A percentile compares a stretch with the other conserved stretches of the same genome.
Evolutionary conservation across 1,139 yeast genomes (phyloP).

Genomic region (Nakaseomyces nivariensis): DNA sequence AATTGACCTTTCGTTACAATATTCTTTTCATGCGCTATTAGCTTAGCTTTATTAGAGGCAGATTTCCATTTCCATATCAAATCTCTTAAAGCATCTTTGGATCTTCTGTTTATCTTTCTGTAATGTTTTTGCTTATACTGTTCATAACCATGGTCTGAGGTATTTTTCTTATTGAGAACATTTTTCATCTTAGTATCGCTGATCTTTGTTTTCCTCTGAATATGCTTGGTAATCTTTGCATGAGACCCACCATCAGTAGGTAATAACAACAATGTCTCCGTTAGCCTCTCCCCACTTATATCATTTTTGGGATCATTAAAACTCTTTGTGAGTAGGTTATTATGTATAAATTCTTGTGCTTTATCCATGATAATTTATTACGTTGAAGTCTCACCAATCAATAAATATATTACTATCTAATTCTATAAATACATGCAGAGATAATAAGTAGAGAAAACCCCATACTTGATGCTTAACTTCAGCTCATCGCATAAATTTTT

Average conservation of each 20-base stretch:
- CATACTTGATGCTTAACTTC: no score
- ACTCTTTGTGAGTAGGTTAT: slow-evolving; percentile 22
- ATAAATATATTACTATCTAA: no score
- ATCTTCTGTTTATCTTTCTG: slow-evolving; percentile 20
- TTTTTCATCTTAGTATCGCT: slow-evolving; percentile 5
- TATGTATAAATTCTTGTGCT: slow-evolving; percentile 24
- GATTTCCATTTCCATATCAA: slow-evolving; percentile 18
- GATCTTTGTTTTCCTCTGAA: slow-evolving; percentile 12
- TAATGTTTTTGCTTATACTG: slow-evolving; percentile 11
- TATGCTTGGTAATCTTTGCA: slow-evolving; percentile 14
- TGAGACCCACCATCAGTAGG: slow-evolving; percentile 29
- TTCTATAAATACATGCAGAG: no score
- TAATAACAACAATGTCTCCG: slow-evolving; percentile 22
- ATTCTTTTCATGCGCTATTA: slow-evolving; percentile 14
- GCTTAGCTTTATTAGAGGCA: slow-evolving; percentile 12
- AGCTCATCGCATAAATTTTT: not conserved
- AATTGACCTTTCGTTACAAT: slow-evolving; percentile 9
- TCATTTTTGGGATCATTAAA: slow-evolving; percentile 26
- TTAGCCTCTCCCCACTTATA: slow-evolving; percentile 22
- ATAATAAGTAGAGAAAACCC: no score
- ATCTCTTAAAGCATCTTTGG: slow-evolving; percentile 21
- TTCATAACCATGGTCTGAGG: slow-evolving; percentile 4
- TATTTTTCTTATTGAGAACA: slow-evolving; percentile 11
- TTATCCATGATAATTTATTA: slow-evolving; percentile 18
- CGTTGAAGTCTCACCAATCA: no score